These are phyloP conservation scores for Ophiostoma quercus DNA, from an alignment of 2,329 filamentous ascomycete species.

Conservation along the genomic window DNA sequence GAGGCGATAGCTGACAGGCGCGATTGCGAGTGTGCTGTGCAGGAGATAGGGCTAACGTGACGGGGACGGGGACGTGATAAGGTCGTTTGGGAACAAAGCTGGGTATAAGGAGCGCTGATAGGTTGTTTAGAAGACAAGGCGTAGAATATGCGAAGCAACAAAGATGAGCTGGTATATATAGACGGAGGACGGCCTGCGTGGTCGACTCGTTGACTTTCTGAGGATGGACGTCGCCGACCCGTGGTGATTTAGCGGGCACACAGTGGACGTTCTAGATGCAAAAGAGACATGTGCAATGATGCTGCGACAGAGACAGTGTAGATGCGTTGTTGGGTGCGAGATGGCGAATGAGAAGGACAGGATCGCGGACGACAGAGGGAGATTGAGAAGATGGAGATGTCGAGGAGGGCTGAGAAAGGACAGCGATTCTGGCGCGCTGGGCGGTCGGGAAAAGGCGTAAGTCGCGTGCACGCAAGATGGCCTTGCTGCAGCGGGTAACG, in stretches of 20 bases:
- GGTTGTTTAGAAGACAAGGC: background rate
- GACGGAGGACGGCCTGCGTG: background rate
- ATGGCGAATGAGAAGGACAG: background rate
- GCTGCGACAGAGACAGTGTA: background rate
- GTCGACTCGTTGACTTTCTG: background rate
- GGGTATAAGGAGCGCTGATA: background rate
- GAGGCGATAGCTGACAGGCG: background rate
- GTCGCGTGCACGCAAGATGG: constrained; percentile 26
- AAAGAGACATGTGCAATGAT: background rate
- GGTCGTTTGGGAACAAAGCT: background rate
- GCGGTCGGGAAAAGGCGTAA: background rate
- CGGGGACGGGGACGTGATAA: background rate
- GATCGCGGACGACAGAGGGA: background rate
- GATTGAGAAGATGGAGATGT: background rate
- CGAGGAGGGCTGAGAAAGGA: background rate
- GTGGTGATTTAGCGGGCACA: background rate
- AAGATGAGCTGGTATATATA: background rate
- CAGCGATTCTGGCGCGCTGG: background rate
- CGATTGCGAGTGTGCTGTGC: background rate
- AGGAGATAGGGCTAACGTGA: background rate
- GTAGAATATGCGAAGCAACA: background rate
- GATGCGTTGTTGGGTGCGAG: background rate
- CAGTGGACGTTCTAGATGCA: background rate
- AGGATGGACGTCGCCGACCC: too few species aligned
- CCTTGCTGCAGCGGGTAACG: constrained; percentile 25